Evolutionary conservation across 139 green algal species (phyloP).

Genomic region (Micromonas commoda): DNA sequence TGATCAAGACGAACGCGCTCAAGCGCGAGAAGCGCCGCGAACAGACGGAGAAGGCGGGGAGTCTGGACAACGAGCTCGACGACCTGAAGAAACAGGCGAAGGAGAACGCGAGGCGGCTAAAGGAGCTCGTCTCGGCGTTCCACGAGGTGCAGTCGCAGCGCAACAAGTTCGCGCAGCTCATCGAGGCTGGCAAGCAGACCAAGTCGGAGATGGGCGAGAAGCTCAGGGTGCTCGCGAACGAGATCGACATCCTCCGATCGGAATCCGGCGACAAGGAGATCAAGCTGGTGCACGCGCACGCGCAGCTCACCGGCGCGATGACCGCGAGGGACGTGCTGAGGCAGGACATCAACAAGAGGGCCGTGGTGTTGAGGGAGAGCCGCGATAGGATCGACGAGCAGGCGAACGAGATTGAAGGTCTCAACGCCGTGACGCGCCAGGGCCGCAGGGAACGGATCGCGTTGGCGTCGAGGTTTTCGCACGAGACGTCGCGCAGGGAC

Average conservation of each 20-base stretch:
- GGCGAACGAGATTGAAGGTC: conserved; percentile 61
- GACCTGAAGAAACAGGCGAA: conserved; percentile 61
- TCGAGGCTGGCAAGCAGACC: conserved; percentile 55
- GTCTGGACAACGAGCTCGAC: conserved; percentile 35
- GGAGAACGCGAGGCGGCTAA: conserved; percentile 40
- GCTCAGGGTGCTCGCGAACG: conserved; percentile 63
- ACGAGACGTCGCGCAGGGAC: conserved; percentile 56
- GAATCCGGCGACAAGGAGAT: conserved; percentile 54
- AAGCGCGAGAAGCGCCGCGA: conserved; percentile 15
- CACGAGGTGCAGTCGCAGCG: conserved; percentile 76
- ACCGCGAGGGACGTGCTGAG: conserved; percentile 54
- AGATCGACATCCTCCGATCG: conserved; percentile 62
- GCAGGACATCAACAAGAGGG: conserved; percentile 53
- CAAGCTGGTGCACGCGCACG: conserved; percentile 49
- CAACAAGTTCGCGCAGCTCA: conserved; percentile 72
- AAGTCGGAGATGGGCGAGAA: conserved; percentile 71
- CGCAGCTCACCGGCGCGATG: conserved; percentile 39
- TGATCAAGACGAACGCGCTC: background rate
- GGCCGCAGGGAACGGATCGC: conserved; percentile 61
- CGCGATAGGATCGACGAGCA: conserved; percentile 66
- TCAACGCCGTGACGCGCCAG: conserved; percentile 62
- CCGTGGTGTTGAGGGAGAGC: conserved; percentile 49
- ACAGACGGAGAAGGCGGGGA: conserved; percentile 32
- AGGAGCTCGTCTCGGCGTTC: conserved; percentile 70
- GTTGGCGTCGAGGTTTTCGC: conserved; percentile 54